phyloP scores from a whole-genome alignment of 2,329 filamentous ascomycete species.

The Calonectria crousiana region DNA sequence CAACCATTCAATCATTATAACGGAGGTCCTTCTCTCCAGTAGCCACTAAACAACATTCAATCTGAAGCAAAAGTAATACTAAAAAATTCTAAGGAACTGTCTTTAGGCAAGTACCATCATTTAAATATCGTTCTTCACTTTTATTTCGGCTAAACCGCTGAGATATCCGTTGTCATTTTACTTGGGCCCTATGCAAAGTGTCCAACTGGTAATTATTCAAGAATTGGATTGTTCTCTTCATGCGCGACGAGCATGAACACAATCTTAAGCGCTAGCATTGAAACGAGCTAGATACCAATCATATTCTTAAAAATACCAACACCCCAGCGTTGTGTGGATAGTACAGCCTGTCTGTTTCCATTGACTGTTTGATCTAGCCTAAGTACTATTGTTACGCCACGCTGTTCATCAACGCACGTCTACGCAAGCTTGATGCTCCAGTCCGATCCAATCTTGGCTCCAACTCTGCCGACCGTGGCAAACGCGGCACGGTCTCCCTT shows the following conservation, averaged over 20 bases:
- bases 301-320: background rate
- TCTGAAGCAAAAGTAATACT: background rate
- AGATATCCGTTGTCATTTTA: background rate
- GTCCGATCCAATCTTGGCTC: slow-evolving; percentile 64
- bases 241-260: background rate
- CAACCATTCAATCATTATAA: background rate
- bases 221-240: background rate
- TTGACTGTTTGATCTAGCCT: slow-evolving; percentile 36
- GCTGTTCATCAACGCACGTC: slow-evolving; percentile 11
- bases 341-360: slow-evolving; percentile 20
- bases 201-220: background rate
- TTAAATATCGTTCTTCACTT: background rate
- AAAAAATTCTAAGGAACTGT: background rate
- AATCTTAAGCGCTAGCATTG: background rate
- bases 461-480: slow-evolving; percentile 65
- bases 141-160: background rate
- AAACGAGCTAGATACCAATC: background rate
- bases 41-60: too few relatives aligned
- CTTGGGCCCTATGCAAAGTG: background rate
- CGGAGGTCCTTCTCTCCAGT: too few relatives aligned
- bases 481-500: slow-evolving; percentile 62
- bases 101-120: background rate
- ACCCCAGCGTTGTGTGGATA: slow-evolving; percentile 21
- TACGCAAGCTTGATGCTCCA: slow-evolving; percentile 59
- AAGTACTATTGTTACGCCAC: slow-evolving; percentile 24